Evolutionary conservation across 306 rosid genomes (phyloP).

Genomic region (Neltuma alba): DNA sequence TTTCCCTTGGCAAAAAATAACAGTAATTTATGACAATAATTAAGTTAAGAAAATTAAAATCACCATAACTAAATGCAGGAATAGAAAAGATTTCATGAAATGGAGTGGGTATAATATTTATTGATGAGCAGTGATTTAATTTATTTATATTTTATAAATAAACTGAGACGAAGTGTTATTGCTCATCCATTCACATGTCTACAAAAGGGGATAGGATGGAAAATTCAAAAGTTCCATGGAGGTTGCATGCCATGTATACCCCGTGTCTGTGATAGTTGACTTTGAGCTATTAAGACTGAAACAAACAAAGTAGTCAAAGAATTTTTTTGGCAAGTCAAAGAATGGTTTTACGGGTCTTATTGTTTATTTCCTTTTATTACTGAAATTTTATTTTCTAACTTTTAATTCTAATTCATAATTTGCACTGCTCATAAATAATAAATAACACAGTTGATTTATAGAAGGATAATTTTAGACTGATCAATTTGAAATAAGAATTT

Average conservation of each 20-base stretch:
- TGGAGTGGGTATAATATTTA: no score
- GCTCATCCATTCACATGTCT: not conserved
- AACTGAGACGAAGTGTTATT: not conserved
- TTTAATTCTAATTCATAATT: no score
- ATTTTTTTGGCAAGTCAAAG: not conserved
- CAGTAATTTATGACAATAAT: no score
- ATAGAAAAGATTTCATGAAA: not conserved
- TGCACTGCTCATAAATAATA: no score
- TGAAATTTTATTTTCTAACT: not conserved
- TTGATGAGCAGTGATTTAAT: no score
- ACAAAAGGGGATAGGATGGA: not conserved
- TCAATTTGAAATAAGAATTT: no score
- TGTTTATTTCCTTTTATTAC: not conserved
- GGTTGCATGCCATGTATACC: not conserved
- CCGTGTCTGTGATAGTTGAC: constrained; percentile 6
- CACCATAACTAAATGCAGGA: not conserved
- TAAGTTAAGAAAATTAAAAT: not conserved
- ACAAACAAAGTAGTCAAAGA: not conserved
- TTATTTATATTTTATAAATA: not conserved
- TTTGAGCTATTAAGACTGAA: not conserved
- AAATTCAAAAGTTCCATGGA: not conserved
- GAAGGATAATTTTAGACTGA: no score
- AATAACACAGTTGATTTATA: no score
- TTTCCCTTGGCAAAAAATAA: no score
- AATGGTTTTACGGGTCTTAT: not conserved